Evolutionary conservation across 441 rosid species (phyloP).

Genomic region (Geranium incanum): DNA sequence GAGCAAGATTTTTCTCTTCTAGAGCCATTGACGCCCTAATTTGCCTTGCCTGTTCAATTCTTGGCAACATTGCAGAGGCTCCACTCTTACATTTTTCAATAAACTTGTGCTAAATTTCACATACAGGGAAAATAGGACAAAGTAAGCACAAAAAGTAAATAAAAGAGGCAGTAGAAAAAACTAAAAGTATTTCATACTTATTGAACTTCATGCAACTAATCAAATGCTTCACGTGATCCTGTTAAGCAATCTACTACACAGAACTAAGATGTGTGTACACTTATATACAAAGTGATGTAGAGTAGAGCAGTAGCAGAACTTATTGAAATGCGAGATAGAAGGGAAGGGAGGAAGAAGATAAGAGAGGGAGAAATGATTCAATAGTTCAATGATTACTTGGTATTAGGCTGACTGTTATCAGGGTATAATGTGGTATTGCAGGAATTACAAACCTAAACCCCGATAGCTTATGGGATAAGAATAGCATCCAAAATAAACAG

Average conservation of each 20-base stretch:
- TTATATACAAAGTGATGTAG: no score
- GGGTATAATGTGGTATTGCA: no score
- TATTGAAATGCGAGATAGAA: no score
- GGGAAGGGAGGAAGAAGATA: no score
- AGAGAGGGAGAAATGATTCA: no score
- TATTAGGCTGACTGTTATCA: no score
- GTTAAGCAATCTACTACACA: neutral
- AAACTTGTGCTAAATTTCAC: slow-evolving; percentile 75
- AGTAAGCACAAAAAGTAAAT: slow-evolving; percentile 17
- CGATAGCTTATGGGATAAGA: no score
- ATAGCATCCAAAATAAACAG: no score
- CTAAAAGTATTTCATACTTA: neutral
- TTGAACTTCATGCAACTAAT: slow-evolving; percentile 5
- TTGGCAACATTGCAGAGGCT: slow-evolving; percentile 82
- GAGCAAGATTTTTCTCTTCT: slow-evolving; percentile 45
- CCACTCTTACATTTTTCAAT: slow-evolving; percentile 84
- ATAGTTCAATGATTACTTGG: no score
- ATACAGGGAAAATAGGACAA: slow-evolving; percentile 19
- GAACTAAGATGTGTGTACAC: neutral
- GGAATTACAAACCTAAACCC: no score
- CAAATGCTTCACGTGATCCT: no score
- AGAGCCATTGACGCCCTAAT: slow-evolving; percentile 61
- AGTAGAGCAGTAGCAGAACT: no score
- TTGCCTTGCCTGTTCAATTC: slow-evolving; percentile 85
- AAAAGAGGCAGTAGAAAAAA: neutral